Base-by-base conservation (phyloP, 2,329 filamentous ascomycete species). In the Penicillium janthinellum region DNA sequence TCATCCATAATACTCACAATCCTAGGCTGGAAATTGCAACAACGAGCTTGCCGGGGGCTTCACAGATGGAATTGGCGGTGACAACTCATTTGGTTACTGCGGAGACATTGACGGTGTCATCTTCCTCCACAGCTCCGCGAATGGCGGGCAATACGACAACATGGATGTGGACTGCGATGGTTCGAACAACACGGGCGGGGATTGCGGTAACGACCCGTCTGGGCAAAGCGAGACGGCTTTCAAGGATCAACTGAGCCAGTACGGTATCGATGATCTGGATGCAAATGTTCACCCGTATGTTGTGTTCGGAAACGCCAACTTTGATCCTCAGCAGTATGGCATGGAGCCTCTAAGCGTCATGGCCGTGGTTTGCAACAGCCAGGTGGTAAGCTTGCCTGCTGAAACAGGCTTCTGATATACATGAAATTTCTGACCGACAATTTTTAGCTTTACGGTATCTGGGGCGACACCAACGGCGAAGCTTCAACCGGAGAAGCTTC, bases 391-490 rank as follows among this genome's bases (percentile, higher is more conserved):
- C 55, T 1, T 28, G 17, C 3, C 10, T 20, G 5, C 2, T 48
- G 1, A 5, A 44, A 14, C 5, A 3, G 14, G 17, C 10, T n/a
- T 4, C 28, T 20, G 6, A 12, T 45, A 4, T 28, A 25, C n/a
- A 22, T 39, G 31, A 25, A n/a, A 5, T 15, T 52, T 14, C 14
- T 34, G 4, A 31, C 25, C 34, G n/a, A 7, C 37, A 37, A n/a
- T 34, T 10, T 22, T 35, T 52, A 83, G 80, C 76, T 81, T 63
- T 87, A 87, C 67, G 85, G 84, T 11, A 74, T 87, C 52, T 88
- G 84, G 85, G 86, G 84, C 20, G 85, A 88, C 63, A 82, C 81
- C 37, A 88, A 88, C 61, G 86, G 84, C 45, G 86, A 88, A 64
- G 80, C 83, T 0, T 83, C 83, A 22, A 80, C 84, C 0, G 85